These are phyloP conservation scores for Neocucurbitaria cava DNA, from an alignment of 2,329 filamentous ascomycete genomes.

Conservation along the genomic window DNA sequence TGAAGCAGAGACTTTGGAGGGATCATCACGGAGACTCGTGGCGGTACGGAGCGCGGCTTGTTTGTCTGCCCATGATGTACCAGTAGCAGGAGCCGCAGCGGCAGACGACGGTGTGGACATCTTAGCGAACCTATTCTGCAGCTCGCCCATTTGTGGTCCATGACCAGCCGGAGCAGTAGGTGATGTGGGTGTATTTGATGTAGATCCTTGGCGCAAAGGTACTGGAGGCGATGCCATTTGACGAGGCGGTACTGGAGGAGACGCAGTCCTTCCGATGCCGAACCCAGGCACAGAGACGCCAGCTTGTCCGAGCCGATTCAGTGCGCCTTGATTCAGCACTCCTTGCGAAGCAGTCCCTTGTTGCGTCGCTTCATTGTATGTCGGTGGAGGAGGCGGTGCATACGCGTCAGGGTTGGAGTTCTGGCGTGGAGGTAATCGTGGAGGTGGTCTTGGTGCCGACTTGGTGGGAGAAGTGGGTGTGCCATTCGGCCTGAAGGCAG, in stretches of 20 bases:
- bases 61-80: slow-evolving; percentile 69
- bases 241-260: slow-evolving; percentile 48
- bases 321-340: slow-evolving; percentile 64
- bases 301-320: slow-evolving; percentile 71
- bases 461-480: slow-evolving; percentile 37
- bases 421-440: slow-evolving; percentile 74
- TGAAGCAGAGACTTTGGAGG: slow-evolving; percentile 65
- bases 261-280: slow-evolving; percentile 67
- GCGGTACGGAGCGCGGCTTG: slow-evolving; percentile 68
- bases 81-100: slow-evolving; percentile 49
- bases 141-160: slow-evolving; percentile 64
- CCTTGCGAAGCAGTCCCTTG: slow-evolving; percentile 41
- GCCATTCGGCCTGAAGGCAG: slow-evolving; percentile 58
- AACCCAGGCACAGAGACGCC: slow-evolving; percentile 81
- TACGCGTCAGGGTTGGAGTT: slow-evolving; percentile 59
- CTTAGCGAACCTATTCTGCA: slow-evolving; percentile 70
- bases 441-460: slow-evolving; percentile 66
- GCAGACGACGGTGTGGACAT: slow-evolving; percentile 46
- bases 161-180: slow-evolving; percentile 23
- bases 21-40: slow-evolving; percentile 65
- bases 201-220: slow-evolving; percentile 33
- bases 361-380: slow-evolving; percentile 54
- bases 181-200: slow-evolving; percentile 28
- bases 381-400: slow-evolving; percentile 54
- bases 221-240: slow-evolving; percentile 38